These are phyloP conservation scores for Sugiyamaella novakii DNA, from an alignment of 1,139 yeast species.

Conservation along the genomic window DNA sequence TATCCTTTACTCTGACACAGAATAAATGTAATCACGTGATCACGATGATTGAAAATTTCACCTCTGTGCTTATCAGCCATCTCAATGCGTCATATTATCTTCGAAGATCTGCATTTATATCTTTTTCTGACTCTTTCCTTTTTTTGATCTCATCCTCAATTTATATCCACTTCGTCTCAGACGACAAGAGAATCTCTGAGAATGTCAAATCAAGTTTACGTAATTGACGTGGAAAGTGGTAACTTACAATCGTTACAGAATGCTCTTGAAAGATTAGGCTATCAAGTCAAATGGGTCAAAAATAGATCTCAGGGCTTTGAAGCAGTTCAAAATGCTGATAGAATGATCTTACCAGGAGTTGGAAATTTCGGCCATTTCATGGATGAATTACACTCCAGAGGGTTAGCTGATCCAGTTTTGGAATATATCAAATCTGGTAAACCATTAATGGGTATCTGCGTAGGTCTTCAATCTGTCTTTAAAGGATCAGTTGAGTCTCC, in stretches of 20 bases:
- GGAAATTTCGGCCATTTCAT: slow-evolving; percentile 96
- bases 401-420: slow-evolving; percentile 64
- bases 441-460: slow-evolving; percentile 95
- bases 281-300: slow-evolving; percentile 48
- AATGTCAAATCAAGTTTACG: slow-evolving; percentile 51
- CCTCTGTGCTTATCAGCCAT: too few relatives aligned
- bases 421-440: slow-evolving; percentile 71
- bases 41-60: too few relatives aligned
- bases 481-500: slow-evolving; percentile 74
- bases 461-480: slow-evolving; percentile 86
- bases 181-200: too few relatives aligned
- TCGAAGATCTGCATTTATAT: too few relatives aligned
- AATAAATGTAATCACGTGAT: too few relatives aligned
- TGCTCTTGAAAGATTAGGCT: slow-evolving; percentile 80
- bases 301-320: slow-evolving; percentile 38
- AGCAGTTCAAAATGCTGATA: slow-evolving; percentile 37
- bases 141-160: neutral
- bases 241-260: slow-evolving; percentile 85
- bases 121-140: neutral
- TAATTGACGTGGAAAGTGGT: slow-evolving; percentile 95
- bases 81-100: neutral
- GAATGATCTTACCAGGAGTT: slow-evolving; percentile 76
- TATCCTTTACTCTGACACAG: too few relatives aligned
- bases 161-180: neutral
- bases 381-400: slow-evolving; percentile 60